Evolutionary conservation across 805 yeast species (phyloP), one percentile per base, ranked within the genome.

Genomic region (Candida maesae): DNA sequence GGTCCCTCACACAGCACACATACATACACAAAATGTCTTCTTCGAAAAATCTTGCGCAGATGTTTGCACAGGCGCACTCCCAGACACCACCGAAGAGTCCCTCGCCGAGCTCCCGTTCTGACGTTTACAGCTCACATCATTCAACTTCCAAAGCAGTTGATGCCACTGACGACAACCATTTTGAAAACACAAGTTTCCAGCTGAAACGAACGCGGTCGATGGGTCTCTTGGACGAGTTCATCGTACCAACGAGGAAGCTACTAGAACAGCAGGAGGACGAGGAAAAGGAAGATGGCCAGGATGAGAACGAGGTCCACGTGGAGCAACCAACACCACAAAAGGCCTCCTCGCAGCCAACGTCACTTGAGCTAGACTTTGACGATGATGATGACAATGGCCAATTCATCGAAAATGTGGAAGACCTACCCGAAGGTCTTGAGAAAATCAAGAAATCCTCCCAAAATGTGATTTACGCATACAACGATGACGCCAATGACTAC

Each of bases 171-270:
- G 86, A 80, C 44, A 78, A 74, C 36, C 84, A 83, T 53, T 86
- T 87, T 55, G 71, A 78, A 39, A 76, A 73, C 42, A 74, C 86
- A 6, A 74, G 91, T 4, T 87, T 83, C 60, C 79, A 79, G 53
- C 66, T 87, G 54, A 87, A 86, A 54, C 67, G 95, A 57, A 87
- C 95, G 25, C 73, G 93, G 54, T 83, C 93, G 7, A 68, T 87
- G 71, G 95, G 96, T 1, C 61, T 85, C 12, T 66, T 87, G 50
- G 95, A 84, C 55, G 86, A 81, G 47, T 81, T 73, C 55, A 75
- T 78, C 29, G 78, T 68, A 21, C 74, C 78, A 29, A 64, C 71
- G 4, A 61, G 59, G 44, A 65, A 66, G 40, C 51, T 61, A n/a
- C 49, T 63, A 17, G 73, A 64, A 27, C 59, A 57, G 24, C 64